Percentiles rank a stretch among this genome's conserved stretches.
These are phyloP conservation scores for Nakazawaea ambrosiae DNA, from an alignment of 805 yeast genomes.

Conservation along the genomic window DNA sequence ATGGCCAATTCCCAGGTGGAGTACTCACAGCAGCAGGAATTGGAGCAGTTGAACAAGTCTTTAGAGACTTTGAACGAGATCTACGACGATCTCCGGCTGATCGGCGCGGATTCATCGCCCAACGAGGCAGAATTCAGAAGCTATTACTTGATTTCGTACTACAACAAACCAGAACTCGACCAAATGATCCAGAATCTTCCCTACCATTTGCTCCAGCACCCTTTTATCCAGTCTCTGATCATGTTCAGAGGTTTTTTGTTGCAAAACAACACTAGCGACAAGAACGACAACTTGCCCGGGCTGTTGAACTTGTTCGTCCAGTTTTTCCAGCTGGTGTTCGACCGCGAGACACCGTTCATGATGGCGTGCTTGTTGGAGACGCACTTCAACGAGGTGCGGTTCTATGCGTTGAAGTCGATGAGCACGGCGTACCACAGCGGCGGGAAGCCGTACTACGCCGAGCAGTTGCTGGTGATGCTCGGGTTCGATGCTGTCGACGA, in stretches of 20 bases:
- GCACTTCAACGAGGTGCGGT: constrained; percentile 72
- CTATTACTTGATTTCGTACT: constrained; percentile 71
- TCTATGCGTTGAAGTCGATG: constrained; percentile 64
- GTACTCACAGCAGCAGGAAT: constrained; percentile 89
- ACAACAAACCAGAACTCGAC: constrained; percentile 81
- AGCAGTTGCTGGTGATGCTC: constrained; percentile 39
- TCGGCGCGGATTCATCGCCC: constrained; percentile 54
- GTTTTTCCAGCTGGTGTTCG: constrained; percentile 52
- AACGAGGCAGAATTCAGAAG: constrained; percentile 94
- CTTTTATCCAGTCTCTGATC: constrained; percentile 62
- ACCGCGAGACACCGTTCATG: constrained; percentile 52
- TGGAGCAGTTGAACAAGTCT: constrained; percentile 90
- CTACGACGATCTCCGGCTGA: constrained; percentile 69
- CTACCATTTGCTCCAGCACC: constrained; percentile 39
- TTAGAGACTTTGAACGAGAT: constrained; percentile 83
- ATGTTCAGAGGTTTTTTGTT: constrained; percentile 59
- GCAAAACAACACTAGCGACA: constrained; percentile 51
- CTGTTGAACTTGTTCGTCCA: constrained; percentile 52
- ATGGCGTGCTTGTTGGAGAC: constrained; percentile 71
- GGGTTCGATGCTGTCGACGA: constrained; percentile 62
- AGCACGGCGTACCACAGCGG: constrained; percentile 61
- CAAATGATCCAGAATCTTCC: constrained; percentile 70
- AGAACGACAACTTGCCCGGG: constrained; percentile 46
- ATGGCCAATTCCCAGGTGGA: constrained; percentile 72
- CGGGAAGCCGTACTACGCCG: constrained; percentile 56